Evolutionary conservation across 208 protist genomes (phyloP).

Genomic region (Leishmania braziliensis): DNA sequence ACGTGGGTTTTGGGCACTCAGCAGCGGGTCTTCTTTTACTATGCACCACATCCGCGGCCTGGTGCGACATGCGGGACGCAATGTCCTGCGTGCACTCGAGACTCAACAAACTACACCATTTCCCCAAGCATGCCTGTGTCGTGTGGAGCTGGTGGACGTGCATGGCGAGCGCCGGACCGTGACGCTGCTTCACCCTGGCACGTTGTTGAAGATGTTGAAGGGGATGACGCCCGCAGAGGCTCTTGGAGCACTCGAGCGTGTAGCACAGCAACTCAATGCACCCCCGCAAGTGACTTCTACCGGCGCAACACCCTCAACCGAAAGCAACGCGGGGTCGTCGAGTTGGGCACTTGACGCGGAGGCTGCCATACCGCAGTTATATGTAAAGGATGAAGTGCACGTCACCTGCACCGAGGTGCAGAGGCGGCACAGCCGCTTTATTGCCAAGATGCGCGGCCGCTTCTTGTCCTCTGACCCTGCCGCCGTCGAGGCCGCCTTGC

Average conservation of each 20-base stretch:
- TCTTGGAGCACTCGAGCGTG: slow-evolving; percentile 31
- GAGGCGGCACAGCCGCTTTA: slow-evolving; percentile 47
- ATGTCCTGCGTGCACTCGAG: slow-evolving; percentile 36
- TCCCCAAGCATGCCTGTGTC: slow-evolving; percentile 14
- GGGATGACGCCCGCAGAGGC: slow-evolving; percentile 31
- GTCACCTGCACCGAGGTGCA: slow-evolving; percentile 33
- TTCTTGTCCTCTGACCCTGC: slow-evolving; percentile 37
- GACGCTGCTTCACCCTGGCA: slow-evolving; percentile 25
- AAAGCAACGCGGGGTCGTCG: not conserved
- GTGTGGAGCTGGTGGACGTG: slow-evolving; percentile 21
- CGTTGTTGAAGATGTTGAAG: slow-evolving; percentile 16
- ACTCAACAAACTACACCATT: not conserved
- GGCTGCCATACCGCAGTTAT: slow-evolving; percentile 18
- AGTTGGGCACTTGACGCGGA: not conserved
- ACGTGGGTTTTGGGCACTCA: not conserved
- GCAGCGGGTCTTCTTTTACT: not conserved
- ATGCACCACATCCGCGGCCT: slow-evolving; percentile 74
- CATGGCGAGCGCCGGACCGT: slow-evolving; percentile 1
- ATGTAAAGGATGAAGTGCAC: slow-evolving; percentile 40
- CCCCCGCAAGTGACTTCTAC: not conserved
- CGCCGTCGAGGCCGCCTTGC: slow-evolving; percentile 18
- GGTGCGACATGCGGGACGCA: slow-evolving; percentile 34
- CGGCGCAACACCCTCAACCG: not conserved
- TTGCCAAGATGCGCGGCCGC: slow-evolving; percentile 48
- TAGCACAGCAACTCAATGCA: not conserved